phyloP scores from a whole-genome alignment of 2,329 filamentous ascomycete genomes.

The Claviceps digitariae region DNA sequence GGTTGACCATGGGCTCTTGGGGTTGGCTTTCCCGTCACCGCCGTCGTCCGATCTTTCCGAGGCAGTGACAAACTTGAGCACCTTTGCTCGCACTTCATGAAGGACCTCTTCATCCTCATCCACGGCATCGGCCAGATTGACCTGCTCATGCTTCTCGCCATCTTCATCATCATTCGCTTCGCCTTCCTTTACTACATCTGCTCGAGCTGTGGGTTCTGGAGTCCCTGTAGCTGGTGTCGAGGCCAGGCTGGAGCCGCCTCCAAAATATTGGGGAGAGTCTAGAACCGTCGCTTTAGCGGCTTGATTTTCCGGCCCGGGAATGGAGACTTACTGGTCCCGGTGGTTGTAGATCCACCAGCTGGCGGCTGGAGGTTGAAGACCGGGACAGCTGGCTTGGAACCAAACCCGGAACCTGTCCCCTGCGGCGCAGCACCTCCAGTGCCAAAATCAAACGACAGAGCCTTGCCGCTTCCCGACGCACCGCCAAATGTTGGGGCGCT shows the following conservation, averaged over 20 bases:
- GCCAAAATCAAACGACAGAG: conserved; percentile 27
- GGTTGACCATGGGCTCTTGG: conserved; percentile 49
- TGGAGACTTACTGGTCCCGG: conserved; percentile 33
- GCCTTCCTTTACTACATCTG: conserved; percentile 26
- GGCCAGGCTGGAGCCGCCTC: conserved; percentile 46
- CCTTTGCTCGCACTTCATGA: conserved; percentile 59
- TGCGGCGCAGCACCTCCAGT: conserved; percentile 16
- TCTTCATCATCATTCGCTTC: conserved; percentile 38
- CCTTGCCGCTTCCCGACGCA: conserved; percentile 14
- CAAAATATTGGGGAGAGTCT: conserved; percentile 44
- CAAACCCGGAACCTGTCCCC: conserved; percentile 18
- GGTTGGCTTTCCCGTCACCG: conserved; percentile 26
- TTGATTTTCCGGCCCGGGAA: conserved; percentile 28
- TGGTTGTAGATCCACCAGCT: conserved; percentile 29
- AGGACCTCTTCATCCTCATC: conserved; percentile 61
- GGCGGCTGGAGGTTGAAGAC: conserved; percentile 28
- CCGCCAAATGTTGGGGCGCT: conserved; percentile 18
- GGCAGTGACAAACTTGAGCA: conserved; percentile 43
- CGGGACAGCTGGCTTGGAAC: conserved; percentile 21
- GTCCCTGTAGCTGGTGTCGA: conserved; percentile 46
- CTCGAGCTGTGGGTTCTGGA: conserved; percentile 38
- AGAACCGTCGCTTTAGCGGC: conserved; percentile 32
- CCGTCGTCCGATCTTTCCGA: conserved; percentile 24
- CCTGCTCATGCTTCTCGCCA: conserved; percentile 50
- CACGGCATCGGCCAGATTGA: conserved; percentile 53